A percentile compares a stretch with the other conserved stretches of the same genome.
These are phyloP conservation scores for Phellinidium pouzarii DNA, from an alignment of 1,284 basidiomycete genomes.

Conservation along the genomic window DNA sequence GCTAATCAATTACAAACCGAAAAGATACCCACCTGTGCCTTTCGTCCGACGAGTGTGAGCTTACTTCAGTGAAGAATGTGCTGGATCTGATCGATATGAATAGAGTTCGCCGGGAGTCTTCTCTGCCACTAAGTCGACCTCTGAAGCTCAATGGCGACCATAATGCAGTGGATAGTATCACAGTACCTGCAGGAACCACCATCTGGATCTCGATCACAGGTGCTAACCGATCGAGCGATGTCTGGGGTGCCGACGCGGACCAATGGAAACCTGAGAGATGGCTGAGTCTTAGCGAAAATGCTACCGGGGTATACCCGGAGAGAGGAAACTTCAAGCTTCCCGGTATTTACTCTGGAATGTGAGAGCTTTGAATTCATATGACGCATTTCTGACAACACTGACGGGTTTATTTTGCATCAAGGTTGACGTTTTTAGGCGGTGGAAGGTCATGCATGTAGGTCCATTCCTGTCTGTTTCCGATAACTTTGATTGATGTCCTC, in stretches of 20 bases:
- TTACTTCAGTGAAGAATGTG: not conserved
- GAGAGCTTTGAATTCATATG: not conserved
- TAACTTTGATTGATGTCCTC: not conserved
- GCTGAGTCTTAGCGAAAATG: conserved; percentile 3
- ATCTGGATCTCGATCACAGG: conserved; percentile 22
- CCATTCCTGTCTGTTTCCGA: not conserved
- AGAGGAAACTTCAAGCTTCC: conserved; percentile 5
- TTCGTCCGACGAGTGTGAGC: conserved; percentile 8
- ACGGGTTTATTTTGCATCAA: not conserved
- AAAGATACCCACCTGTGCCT: conserved; percentile 3
- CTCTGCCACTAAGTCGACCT: not conserved
- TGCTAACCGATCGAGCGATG: conserved; percentile 20
- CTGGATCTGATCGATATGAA: not conserved
- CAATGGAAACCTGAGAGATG: conserved; percentile 22
- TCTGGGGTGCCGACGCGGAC: conserved; percentile 26
- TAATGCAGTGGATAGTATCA: not conserved
- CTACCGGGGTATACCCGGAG: not conserved
- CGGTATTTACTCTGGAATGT: conserved; percentile 14
- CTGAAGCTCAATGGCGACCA: not conserved
- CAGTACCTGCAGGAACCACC: conserved; percentile 11
- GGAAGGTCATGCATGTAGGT: conserved; percentile 22
- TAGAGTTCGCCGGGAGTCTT: not conserved
- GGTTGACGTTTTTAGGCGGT: conserved; percentile 22
- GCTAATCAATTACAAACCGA: not conserved
- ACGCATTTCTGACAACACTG: not conserved